Evolutionary conservation across 257 asterid genomes (phyloP).

Genomic region (Cinchona pubescens): DNA sequence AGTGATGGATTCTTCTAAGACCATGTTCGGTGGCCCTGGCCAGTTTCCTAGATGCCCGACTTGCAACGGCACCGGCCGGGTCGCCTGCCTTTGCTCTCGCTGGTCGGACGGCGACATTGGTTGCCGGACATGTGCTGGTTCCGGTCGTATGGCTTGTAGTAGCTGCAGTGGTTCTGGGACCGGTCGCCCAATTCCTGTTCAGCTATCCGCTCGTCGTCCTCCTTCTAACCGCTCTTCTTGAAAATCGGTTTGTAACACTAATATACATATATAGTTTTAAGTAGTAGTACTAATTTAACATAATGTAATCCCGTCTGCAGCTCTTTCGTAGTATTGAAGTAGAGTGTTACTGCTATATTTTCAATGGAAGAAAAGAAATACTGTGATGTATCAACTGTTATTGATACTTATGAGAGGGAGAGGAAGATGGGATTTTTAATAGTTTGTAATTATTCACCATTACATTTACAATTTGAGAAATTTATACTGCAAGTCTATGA

Average conservation of each 20-base stretch:
- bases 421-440: slow-evolving; percentile 2
- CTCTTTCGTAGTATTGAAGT: neutral
- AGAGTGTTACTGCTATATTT: neutral
- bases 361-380: neutral
- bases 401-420: neutral
- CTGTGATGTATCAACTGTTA: neutral
- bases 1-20: slow-evolving; percentile 61
- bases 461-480: neutral
- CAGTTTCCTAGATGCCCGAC: slow-evolving; percentile 63
- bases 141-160: slow-evolving; percentile 84
- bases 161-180: slow-evolving; percentile 93
- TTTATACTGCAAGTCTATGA: slow-evolving; percentile 1
- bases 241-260: slow-evolving; percentile 16
- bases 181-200: slow-evolving; percentile 86
- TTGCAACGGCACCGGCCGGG: slow-evolving; percentile 91
- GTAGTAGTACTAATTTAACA: neutral
- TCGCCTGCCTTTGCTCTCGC: slow-evolving; percentile 74
- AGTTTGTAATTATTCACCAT: slow-evolving; percentile 13
- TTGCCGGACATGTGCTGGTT: slow-evolving; percentile 86
- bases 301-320: neutral
- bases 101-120: slow-evolving; percentile 96
- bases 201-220: slow-evolving; percentile 65
- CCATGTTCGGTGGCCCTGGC: slow-evolving; percentile 61
- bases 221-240: slow-evolving; percentile 46
- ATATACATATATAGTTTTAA: neutral